A percentile compares a stretch with the other conserved stretches of the same genome.
These are phyloP conservation scores for Thalassiosira hispida DNA, from an alignment of 352 stramenopile genomes.

Conservation along the genomic window DNA sequence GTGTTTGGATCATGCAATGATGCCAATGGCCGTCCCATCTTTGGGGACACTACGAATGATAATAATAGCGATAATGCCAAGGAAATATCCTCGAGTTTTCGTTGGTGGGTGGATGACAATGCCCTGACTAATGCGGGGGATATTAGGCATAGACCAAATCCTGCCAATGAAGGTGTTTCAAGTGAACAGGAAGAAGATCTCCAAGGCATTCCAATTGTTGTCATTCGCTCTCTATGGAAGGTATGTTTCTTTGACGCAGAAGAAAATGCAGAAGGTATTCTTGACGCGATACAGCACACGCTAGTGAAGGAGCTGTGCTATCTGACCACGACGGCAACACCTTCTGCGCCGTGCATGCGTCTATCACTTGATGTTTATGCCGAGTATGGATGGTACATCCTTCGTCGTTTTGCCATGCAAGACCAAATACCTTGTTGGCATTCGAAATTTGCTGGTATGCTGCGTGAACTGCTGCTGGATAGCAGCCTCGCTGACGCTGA, in stretches of 20 bases:
- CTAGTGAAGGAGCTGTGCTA: constrained; percentile 54
- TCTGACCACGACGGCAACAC: constrained; percentile 23
- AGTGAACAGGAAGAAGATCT: constrained; percentile 18
- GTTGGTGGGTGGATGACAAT: constrained; percentile 50
- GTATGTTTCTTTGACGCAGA: constrained; percentile 41
- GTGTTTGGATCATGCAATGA: constrained; percentile 51
- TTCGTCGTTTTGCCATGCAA: constrained; percentile 42
- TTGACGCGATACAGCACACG: constrained; percentile 49
- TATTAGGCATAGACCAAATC: not conserved
- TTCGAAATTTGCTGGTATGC: constrained; percentile 41
- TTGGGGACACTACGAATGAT: not conserved
- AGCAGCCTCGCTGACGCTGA: constrained; percentile 28
- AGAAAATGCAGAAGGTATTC: constrained; percentile 8
- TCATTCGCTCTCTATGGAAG: constrained; percentile 53
- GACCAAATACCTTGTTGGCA: constrained; percentile 47
- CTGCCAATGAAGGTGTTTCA: not conserved
- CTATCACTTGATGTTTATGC: constrained; percentile 49
- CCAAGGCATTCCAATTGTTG: constrained; percentile 43
- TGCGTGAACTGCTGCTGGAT: constrained; percentile 39
- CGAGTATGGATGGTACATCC: constrained; percentile 56
- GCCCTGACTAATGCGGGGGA: constrained; percentile 15
- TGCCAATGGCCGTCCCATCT: constrained; percentile 16
- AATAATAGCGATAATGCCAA: constrained; percentile 1
- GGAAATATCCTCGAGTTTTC: constrained; percentile 12
- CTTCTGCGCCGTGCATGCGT: constrained; percentile 38